Percentiles rank a stretch among this genome's conserved stretches.
These are phyloP conservation scores for Penicillium goetzii DNA, from an alignment of 495 filamentous ascomycete species.

Conservation along the genomic window DNA sequence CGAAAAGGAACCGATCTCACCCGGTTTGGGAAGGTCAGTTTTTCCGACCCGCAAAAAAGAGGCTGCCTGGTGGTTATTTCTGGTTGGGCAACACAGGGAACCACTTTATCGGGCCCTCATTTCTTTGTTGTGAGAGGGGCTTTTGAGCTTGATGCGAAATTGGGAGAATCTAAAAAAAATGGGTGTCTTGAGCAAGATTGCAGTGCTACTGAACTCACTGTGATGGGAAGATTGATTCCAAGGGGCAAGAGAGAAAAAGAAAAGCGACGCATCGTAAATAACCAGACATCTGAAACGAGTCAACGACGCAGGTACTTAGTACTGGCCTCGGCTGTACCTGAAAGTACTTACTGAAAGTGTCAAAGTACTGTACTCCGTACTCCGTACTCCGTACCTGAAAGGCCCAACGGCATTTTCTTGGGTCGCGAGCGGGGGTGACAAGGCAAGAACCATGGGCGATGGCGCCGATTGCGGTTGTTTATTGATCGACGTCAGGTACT, in stretches of 20 bases:
- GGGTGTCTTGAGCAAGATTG: too few species aligned
- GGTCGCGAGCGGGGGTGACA: slow-evolving; percentile 14
- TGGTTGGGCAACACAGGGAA: neutral
- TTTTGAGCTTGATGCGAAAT: too few species aligned
- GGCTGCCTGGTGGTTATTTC: neutral
- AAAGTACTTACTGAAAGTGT: slow-evolving; percentile 1
- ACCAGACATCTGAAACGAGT: slow-evolving; percentile 10
- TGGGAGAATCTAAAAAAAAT: neutral
- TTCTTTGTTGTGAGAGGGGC: neutral
- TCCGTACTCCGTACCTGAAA: slow-evolving; percentile 4
- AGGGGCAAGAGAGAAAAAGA: neutral
- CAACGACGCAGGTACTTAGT: slow-evolving; percentile 16
- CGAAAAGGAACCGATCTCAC: neutral
- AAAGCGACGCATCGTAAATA: neutral
- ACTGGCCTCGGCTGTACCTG: neutral
- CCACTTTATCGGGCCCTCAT: neutral
- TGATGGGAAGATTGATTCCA: neutral
- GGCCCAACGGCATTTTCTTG: slow-evolving; percentile 7
- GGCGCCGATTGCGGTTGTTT: slow-evolving; percentile 26
- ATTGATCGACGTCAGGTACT: slow-evolving; percentile 14
- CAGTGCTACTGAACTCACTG: neutral
- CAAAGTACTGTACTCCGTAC: too few species aligned
- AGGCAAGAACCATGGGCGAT: slow-evolving; percentile 24
- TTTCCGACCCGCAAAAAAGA: slow-evolving; percentile 15
- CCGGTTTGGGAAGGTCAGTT: slow-evolving; percentile 18